Percentiles rank a stretch among this genome's conserved stretches.
Conservation (phyloP, 768 basidiomycete genomes). For the Trametes coccinea region DNA sequence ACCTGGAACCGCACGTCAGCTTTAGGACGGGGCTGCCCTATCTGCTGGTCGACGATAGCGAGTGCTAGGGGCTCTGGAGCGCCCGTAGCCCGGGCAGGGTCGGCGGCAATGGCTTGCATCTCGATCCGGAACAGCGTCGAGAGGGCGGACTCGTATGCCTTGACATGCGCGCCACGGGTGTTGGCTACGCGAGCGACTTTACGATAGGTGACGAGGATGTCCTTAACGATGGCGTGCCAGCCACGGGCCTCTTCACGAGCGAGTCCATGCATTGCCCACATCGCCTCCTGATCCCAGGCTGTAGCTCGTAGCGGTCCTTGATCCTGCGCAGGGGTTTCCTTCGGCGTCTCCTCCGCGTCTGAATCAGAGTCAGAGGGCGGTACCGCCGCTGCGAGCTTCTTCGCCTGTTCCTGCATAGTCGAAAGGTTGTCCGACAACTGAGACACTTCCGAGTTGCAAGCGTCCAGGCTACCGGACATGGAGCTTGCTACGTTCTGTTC, state of each 20-base stretch:
- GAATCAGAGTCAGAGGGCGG: neutral
- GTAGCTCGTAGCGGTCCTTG: slow-evolving; percentile 22
- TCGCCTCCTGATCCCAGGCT: slow-evolving; percentile 7
- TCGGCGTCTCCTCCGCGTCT: neutral
- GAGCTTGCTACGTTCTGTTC: slow-evolving; percentile 39
- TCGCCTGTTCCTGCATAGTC: slow-evolving; percentile 18
- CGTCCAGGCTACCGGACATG: slow-evolving; percentile 29
- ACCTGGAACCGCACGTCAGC: slow-evolving; percentile 37
- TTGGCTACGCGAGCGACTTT: slow-evolving; percentile 27
- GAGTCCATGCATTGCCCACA: slow-evolving; percentile 26
- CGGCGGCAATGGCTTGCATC: slow-evolving; percentile 24
- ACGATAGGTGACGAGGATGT: slow-evolving; percentile 28
- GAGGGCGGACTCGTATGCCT: slow-evolving; percentile 38
- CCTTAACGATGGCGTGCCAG: slow-evolving; percentile 29
- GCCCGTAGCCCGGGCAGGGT: slow-evolving; percentile 23
- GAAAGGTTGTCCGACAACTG: slow-evolving; percentile 7
- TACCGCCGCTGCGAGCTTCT: slow-evolving; percentile 7
- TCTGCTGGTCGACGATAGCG: slow-evolving; percentile 29
- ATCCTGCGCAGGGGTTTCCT: slow-evolving; percentile 5
- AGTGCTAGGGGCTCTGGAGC: slow-evolving; percentile 33
- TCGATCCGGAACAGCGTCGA: slow-evolving; percentile 35
- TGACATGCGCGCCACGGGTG: slow-evolving; percentile 33
- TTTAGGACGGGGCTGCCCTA: slow-evolving; percentile 38
- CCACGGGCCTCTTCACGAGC: slow-evolving; percentile 19
- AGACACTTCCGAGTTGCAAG: slow-evolving; percentile 13